Percentiles rank a stretch among this genome's conserved stretches.
These are phyloP conservation scores for Cucumis cinereus DNA, from an alignment of 306 rosid genomes.

Conservation along the genomic window DNA sequence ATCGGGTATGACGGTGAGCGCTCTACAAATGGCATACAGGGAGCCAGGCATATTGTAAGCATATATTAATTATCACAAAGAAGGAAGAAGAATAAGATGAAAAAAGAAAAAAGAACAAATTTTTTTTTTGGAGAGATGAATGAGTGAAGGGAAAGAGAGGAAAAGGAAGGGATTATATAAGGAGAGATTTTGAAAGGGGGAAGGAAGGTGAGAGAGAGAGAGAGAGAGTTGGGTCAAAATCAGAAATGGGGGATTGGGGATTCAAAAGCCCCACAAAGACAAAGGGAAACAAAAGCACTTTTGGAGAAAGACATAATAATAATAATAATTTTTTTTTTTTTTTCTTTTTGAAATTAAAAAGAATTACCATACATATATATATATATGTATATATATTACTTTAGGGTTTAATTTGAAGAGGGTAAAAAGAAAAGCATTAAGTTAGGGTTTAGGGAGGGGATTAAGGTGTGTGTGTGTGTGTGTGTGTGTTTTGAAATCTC, in stretches of 20 bases:
- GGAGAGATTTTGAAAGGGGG: neutral
- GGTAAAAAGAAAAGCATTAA: constrained; percentile 2
- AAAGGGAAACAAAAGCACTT: neutral
- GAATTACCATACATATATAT: too few relatives aligned
- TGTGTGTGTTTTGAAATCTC: constrained; percentile 47
- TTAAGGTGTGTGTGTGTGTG: too few relatives aligned
- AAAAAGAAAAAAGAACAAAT: too few relatives aligned
- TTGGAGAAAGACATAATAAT: constrained; percentile 5
- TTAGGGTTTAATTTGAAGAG: neutral
- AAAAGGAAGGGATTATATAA: constrained; percentile 4
- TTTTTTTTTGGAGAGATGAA: neutral
- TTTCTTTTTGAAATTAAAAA: too few relatives aligned
- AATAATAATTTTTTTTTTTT: too few relatives aligned
- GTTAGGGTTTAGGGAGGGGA: constrained; percentile 29
- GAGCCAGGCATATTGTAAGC: constrained; percentile 15
- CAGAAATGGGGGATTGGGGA: neutral
- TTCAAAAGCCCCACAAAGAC: constrained; percentile 5
- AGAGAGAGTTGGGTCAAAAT: neutral
- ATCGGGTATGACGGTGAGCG: constrained; percentile 10
- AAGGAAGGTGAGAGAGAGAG: neutral
- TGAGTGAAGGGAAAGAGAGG: neutral
- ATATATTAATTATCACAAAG: neutral
- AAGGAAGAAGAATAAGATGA: neutral
- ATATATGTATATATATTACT: too few relatives aligned
- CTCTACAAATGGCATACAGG: constrained; percentile 22